phyloP scores from a whole-genome alignment of 768 basidiomycete species.

The Boletus rufocinnamomeus region DNA sequence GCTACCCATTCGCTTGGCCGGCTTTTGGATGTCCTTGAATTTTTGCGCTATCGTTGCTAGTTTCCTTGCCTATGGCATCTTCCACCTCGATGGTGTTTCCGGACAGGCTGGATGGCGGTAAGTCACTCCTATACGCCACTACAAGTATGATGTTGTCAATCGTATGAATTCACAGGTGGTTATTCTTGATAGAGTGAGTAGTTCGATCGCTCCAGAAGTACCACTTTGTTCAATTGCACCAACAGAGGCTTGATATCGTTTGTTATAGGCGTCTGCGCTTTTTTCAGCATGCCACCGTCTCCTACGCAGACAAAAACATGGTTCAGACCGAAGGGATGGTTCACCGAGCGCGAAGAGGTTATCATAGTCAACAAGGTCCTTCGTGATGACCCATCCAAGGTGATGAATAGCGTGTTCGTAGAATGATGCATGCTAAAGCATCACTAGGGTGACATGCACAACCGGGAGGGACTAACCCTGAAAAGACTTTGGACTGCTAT shows the following conservation, averaged over 20 bases:
- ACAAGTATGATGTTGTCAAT: background rate
- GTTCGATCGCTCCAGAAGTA: background rate
- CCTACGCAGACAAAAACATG: conserved; percentile 60
- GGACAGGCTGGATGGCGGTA: conserved; percentile 21
- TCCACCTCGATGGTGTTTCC: conserved; percentile 27
- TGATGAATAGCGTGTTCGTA: conserved; percentile 1
- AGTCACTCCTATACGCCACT: conserved; percentile 28
- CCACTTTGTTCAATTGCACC: background rate
- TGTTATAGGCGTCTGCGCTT: conserved; percentile 52
- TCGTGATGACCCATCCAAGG: conserved; percentile 64
- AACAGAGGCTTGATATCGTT: conserved; percentile 43
- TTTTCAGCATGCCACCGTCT: conserved; percentile 60
- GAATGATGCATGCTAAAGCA: background rate
- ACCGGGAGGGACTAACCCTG: conserved; percentile 57
- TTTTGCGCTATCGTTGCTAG: conserved; percentile 54
- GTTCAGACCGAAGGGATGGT: conserved; percentile 65
- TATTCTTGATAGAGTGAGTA: conserved; percentile 35
- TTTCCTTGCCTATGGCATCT: conserved; percentile 66
- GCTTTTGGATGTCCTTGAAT: conserved; percentile 69
- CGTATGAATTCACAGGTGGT: conserved; percentile 35
- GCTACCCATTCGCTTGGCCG: conserved; percentile 55
- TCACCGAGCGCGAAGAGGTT: conserved; percentile 58
- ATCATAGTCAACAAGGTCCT: conserved; percentile 64
- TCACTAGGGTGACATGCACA: conserved; percentile 57
- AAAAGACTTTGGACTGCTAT: conserved; percentile 54